Evolutionary conservation across 257 asterid species (phyloP).

Genomic region (Echium plantagineum): DNA sequence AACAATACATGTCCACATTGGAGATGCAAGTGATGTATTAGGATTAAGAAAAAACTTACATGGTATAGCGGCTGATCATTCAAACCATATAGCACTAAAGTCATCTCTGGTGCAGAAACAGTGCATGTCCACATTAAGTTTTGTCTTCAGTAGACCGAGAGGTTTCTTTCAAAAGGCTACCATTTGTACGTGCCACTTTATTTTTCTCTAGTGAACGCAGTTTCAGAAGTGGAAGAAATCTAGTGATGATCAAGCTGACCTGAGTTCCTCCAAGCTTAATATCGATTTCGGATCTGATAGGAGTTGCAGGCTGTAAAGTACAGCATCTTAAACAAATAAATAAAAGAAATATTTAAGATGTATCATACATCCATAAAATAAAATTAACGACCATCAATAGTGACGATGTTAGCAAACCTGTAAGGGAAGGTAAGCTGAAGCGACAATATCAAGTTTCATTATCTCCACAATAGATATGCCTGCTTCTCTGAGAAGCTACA

Average conservation of each 20-base stretch:
- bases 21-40: not conserved
- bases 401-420: conserved; percentile 34
- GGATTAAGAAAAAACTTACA: conserved; percentile 40
- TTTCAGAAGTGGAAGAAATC: conserved; percentile 72
- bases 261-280: conserved; percentile 97
- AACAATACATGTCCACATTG: too few relatives aligned
- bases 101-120: conserved; percentile 91
- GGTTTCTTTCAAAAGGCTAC: conserved; percentile 39
- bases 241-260: conserved; percentile 61
- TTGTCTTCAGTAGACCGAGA: conserved; percentile 48
- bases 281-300: conserved; percentile 83
- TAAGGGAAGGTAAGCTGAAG: conserved; percentile 62
- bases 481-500: conserved; percentile 72
- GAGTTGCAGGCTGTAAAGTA: conserved; percentile 69
- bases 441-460: conserved; percentile 64
- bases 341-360: conserved; percentile 6
- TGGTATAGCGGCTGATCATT: conserved; percentile 66
- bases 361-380: not conserved
- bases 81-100: conserved; percentile 71
- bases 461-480: conserved; percentile 86
- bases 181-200: conserved; percentile 42
- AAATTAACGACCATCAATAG: not conserved
- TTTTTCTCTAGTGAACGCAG: conserved; percentile 44
- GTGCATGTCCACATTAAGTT: conserved; percentile 93
- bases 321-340: conserved; percentile 41